Base-by-base conservation (phyloP, 208 protist genomes). In the Kentomonas sorsogonicus region DNA sequence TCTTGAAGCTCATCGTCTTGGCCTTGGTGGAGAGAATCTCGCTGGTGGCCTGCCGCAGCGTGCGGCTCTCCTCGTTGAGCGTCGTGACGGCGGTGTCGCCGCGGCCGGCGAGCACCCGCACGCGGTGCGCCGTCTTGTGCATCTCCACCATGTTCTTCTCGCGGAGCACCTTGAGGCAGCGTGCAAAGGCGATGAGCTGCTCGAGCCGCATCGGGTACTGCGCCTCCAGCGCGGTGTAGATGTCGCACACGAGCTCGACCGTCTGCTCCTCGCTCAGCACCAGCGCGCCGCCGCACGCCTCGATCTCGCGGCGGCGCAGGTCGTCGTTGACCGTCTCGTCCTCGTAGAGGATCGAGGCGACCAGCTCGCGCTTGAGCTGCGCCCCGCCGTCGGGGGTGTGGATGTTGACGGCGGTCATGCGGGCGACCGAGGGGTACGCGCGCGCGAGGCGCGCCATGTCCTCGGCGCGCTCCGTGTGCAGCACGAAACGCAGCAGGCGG, bases 401-500 rank as follows among this genome's bases (percentile, higher is more conserved):
- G 15, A 89, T 47, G 13, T 51, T 25, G 15, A 88, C 20, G 5
- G 61, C 61, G 2, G 55, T 72, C 44, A 79, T 63, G 16, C 41
- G 58, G 18, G 46, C 11, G 22, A 89, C 36, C 30, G 76, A 77
- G 7, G 79, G 86, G 54, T 82, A 79, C 36, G 48, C 67, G 26
- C 31, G 41, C 2, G 64, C 62, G 11, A 87, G 38, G 5, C 53
- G 53, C 18, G 60, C 66, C 65, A 80, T 61, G 31, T 66, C 69
- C 22, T 54, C 52, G 30, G 56, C 64, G 56, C 65, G 70, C 26
- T 23, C 25, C 20, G 84, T 46, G 48, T 89, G 82, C 9, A 81
- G 57, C 16, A 90, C 46, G 54, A 89, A 79, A 62, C 72, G 73
- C 18, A 93, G 44, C 38, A 74, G 64, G 3, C 71, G 63, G 0